Evolutionary conservation across 2,329 filamentous ascomycete species (phyloP).

Genomic region (Neopestalotiopsis sp.): DNA sequence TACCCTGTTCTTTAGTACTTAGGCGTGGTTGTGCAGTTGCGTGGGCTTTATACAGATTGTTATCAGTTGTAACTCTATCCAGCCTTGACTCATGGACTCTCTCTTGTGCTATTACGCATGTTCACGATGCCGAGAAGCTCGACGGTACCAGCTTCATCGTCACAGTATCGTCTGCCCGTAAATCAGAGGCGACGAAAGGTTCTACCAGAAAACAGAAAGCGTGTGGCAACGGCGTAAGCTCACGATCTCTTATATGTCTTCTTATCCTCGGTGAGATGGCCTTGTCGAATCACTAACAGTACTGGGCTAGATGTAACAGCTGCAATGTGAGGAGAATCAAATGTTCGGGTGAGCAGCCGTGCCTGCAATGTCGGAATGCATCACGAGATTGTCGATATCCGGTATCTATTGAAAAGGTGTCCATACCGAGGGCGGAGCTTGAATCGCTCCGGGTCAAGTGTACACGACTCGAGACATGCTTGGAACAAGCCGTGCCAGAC

Average conservation of each 20-base stretch:
- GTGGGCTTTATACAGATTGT: too few species aligned
- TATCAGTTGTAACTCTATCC: not conserved
- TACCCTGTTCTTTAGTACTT: not conserved
- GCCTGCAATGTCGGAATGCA: slow-evolving; percentile 48
- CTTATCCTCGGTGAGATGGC: not conserved
- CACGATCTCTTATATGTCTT: not conserved
- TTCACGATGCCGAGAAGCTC: slow-evolving; percentile 11
- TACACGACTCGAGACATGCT: slow-evolving; percentile 45
- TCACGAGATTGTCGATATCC: slow-evolving; percentile 56
- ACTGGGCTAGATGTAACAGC: slow-evolving; percentile 51
- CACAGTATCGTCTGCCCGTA: slow-evolving; percentile 49
- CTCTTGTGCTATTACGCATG: not conserved
- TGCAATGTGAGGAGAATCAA: slow-evolving; percentile 60
- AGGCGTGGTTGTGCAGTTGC: not conserved
- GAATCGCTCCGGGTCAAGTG: slow-evolving; percentile 47
- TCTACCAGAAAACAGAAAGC: slow-evolving; percentile 51
- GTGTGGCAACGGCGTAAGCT: slow-evolving; percentile 55
- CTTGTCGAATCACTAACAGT: slow-evolving; percentile 9
- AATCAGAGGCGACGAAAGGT: slow-evolving; percentile 57
- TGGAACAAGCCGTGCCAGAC: slow-evolving; percentile 45
- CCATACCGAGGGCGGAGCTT: slow-evolving; percentile 46
- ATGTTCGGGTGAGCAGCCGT: slow-evolving; percentile 57
- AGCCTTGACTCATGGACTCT: not conserved
- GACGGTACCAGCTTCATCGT: slow-evolving; percentile 11
- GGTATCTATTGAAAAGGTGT: slow-evolving; percentile 48